A percentile compares a stretch with the other conserved stretches of the same genome.
phyloP scores from a whole-genome alignment of 805 yeast genomes.

The Pichia sporocuriosa region DNA sequence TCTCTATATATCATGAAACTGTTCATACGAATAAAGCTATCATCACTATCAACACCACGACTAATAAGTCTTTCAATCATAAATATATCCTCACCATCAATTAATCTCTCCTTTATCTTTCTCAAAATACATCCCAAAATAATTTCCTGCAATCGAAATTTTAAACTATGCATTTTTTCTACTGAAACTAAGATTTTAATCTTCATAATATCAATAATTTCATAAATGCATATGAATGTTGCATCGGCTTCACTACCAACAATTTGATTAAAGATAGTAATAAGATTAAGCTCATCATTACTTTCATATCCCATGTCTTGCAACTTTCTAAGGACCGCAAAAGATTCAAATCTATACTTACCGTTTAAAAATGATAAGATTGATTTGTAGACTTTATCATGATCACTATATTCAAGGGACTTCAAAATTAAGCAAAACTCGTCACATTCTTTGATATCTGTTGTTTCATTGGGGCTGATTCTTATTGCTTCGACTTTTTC shows the following conservation, averaged over 20 bases:
- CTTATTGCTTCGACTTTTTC: neutral
- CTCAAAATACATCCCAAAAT: conserved; percentile 6
- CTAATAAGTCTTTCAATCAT: conserved; percentile 9
- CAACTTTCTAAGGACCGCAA: neutral
- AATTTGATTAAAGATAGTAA: neutral
- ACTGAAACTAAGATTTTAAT: neutral
- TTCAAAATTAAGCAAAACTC: too few species aligned
- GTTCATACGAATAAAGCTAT: conserved; percentile 10
- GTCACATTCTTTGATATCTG: too few species aligned
- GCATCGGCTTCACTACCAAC: neutral
- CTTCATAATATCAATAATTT: conserved; percentile 2
- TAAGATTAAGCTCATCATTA: neutral
- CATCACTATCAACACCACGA: conserved; percentile 2
- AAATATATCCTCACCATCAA: conserved; percentile 14
- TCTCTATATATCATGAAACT: conserved; percentile 8
- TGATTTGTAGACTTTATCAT: too few species aligned
- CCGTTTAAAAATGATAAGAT: too few species aligned
- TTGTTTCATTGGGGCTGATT: too few species aligned
- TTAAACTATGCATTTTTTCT: neutral
- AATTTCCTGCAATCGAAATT: conserved; percentile 4
- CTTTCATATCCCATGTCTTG: neutral
- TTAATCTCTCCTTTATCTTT: neutral
- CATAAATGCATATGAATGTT: conserved; percentile 3
- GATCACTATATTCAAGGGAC: too few species aligned
- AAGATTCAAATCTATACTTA: neutral